Conservation (phyloP, 352 stramenopile genomes). For the Globisporangium camurandrum region DNA sequence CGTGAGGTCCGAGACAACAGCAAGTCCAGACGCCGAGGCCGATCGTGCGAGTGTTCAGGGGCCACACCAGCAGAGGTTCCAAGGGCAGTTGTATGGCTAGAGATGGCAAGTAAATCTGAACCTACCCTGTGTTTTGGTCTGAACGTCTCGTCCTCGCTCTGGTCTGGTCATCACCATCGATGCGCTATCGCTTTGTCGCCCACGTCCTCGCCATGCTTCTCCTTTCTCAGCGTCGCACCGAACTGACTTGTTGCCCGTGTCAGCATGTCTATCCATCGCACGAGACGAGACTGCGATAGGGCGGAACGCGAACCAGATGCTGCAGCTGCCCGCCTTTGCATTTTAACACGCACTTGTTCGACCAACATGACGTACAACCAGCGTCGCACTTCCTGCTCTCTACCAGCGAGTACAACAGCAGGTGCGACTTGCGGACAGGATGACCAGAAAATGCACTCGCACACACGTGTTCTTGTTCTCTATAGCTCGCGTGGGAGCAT, state of each 20-base stretch:
- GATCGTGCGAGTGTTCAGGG: no score
- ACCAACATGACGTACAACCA: not conserved
- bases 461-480: not conserved
- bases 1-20: not conserved
- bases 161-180: not conserved
- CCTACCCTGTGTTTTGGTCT: not conserved
- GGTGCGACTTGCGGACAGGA: no score
- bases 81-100: slow-evolving; percentile 4
- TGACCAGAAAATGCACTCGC: not conserved
- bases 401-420: not conserved
- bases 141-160: not conserved
- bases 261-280: no score
- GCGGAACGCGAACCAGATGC: no score
- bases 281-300: no score
- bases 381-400: not conserved
- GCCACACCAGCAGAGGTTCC: slow-evolving; percentile 2
- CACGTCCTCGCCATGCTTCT: no score
- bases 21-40: slow-evolving; percentile 1
- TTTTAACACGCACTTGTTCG: not conserved
- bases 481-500: not conserved
- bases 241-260: no score
- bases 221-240: no score
- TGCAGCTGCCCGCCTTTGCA: not conserved
- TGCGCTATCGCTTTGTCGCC: no score
- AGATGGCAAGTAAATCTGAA: no score